Evolutionary conservation across 768 basidiomycete genomes (phyloP).

Genomic region (Lactarius deliciosus): DNA sequence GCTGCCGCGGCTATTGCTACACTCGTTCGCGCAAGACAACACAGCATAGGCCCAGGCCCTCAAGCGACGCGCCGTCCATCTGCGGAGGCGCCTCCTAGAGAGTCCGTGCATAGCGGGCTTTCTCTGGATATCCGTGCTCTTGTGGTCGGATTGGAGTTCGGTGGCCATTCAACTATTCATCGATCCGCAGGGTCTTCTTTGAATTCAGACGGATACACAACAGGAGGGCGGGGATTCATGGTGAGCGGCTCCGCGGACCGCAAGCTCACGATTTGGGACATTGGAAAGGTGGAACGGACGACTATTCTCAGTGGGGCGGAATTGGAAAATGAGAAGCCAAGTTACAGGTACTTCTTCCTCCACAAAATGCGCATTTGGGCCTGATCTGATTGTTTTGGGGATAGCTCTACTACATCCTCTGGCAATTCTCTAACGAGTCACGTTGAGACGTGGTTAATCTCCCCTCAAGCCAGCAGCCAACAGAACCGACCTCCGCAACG

Average conservation of each 20-base stretch:
- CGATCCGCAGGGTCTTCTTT: conserved; percentile 32
- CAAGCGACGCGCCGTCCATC: conserved; percentile 29
- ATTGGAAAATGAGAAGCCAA: conserved; percentile 69
- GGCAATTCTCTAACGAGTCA: conserved; percentile 51
- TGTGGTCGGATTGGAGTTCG: conserved; percentile 74
- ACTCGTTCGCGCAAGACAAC: conserved; percentile 68
- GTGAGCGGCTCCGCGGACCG: conserved; percentile 90
- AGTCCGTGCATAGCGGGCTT: conserved; percentile 42
- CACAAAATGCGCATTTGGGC: conserved; percentile 1
- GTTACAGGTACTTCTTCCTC: conserved; percentile 61
- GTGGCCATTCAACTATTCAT: conserved; percentile 54
- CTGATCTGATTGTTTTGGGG: conserved; percentile 8
- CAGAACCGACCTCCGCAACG: conserved; percentile 71
- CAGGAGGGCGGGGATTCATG: conserved; percentile 60
- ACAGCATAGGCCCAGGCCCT: conserved; percentile 32
- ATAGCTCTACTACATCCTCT: conserved; percentile 40
- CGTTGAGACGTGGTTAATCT: conserved; percentile 61
- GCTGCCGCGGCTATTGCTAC: conserved; percentile 78
- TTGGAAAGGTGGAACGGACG: conserved; percentile 69
- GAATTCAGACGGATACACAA: conserved; percentile 21
- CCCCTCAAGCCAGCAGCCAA: conserved; percentile 45
- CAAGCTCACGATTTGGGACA: conserved; percentile 85
- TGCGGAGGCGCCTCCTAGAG: conserved; percentile 34
- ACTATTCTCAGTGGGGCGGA: conserved; percentile 78
- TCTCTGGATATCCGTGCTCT: conserved; percentile 69